phyloP scores from a whole-genome alignment of 495 filamentous ascomycete species.

The Penicillium coprophilum region DNA sequence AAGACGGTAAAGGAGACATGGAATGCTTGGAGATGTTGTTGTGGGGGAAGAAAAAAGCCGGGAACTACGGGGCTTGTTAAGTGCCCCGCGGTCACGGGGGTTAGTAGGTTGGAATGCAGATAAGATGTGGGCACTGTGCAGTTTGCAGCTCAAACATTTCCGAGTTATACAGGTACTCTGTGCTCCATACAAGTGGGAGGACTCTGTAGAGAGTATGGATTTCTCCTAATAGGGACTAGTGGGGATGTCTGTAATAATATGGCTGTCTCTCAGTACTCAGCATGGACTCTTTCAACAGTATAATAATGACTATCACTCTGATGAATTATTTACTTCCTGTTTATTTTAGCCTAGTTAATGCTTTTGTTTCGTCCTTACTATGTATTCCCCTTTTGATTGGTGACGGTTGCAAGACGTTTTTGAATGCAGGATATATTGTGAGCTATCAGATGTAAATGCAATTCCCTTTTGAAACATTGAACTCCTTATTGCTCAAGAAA shows the following conservation, averaged over 20 bases:
- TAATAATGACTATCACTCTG: too few relatives aligned
- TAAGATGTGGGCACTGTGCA: conserved; percentile 6
- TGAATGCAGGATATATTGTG: not conserved
- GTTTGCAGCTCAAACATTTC: not conserved
- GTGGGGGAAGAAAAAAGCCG: conserved; percentile 15
- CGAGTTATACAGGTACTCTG: too few relatives aligned
- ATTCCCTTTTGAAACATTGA: conserved; percentile 5
- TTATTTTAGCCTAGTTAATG: too few relatives aligned
- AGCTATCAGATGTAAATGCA: conserved; percentile 7
- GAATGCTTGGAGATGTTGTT: conserved; percentile 1
- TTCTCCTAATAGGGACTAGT: conserved; percentile 28
- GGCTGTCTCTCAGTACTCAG: too few relatives aligned
- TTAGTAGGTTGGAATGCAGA: not conserved
- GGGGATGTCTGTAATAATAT: too few relatives aligned
- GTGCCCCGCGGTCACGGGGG: conserved; percentile 4
- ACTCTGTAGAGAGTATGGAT: too few relatives aligned
- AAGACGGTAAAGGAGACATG: conserved; percentile 23
- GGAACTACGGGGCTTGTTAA: conserved; percentile 7
- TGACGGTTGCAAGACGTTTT: too few relatives aligned
- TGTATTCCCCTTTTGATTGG: too few relatives aligned
- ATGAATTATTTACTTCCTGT: too few relatives aligned
- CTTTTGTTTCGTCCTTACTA: too few relatives aligned
- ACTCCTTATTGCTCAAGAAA: conserved; percentile 4
- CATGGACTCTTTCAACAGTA: too few relatives aligned
- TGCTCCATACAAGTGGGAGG: too few relatives aligned